A percentile compares a stretch with the other conserved stretches of the same genome.
phyloP scores from a whole-genome alignment of 2,329 filamentous ascomycete species.

The Cucurbitaria berberidis region DNA sequence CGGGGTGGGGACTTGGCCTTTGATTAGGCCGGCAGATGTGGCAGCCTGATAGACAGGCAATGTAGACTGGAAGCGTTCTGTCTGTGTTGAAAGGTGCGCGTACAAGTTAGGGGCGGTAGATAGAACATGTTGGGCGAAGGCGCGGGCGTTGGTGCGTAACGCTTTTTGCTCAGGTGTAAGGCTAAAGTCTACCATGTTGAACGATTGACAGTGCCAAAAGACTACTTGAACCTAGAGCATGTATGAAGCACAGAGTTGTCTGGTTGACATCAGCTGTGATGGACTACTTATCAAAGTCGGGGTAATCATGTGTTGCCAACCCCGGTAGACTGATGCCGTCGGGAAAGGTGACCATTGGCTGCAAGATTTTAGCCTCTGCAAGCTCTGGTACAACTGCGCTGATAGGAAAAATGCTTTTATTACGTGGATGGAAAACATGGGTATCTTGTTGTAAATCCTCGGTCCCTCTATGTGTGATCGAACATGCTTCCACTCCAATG shows the following conservation, averaged over 20 bases:
- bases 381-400: background rate
- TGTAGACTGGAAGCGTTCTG: conserved; percentile 56
- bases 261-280: no score
- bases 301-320: no score
- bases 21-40: conserved; percentile 55
- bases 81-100: conserved; percentile 23
- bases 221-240: no score
- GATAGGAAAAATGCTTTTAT: background rate
- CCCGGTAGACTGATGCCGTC: background rate
- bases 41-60: conserved; percentile 55
- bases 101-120: conserved; percentile 23
- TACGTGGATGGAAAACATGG: background rate
- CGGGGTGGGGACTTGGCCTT: conserved; percentile 54
- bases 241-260: no score
- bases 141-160: conserved; percentile 15
- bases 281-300: no score
- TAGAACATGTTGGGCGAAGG: conserved; percentile 17
- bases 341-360: no score
- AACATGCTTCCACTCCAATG: background rate
- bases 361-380: no score
- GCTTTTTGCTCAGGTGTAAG: conserved; percentile 19
- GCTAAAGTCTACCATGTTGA: conserved; percentile 24
- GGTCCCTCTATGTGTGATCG: background rate
- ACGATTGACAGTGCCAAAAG: no score
- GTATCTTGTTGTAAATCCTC: background rate